Base-by-base conservation (phyloP, 768 basidiomycete species). In the Collybia mongolica region DNA sequence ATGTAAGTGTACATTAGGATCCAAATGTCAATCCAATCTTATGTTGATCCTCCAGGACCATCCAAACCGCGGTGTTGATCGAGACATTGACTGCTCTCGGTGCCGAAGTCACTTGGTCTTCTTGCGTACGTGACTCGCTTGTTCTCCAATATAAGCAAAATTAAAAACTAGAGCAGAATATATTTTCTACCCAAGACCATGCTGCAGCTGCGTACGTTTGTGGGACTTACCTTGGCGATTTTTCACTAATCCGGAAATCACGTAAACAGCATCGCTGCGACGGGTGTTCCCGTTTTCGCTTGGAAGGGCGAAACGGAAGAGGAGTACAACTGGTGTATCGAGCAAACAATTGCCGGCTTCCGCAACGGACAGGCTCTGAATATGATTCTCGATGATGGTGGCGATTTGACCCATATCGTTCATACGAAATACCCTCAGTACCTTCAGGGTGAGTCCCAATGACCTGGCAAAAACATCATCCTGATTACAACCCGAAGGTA, bases 251-350 rank as follows among this genome's bases (percentile, higher is more conserved):
- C 32, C 32, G 14, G 14, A 47, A 38, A 39, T 39, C 23, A 39
- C 23, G 32, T 52, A 9, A 49, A 18, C 61, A 93, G 90, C 58
- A 98, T 98, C 57, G 96, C 96, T 57, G 96, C 94, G 15, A 98
- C 97, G 52, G 96, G 96, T 59, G 91, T 98, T 49, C 97, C 97
- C 58, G 97, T 98, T 63, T 99, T 85, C 65, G 97, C 97, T 37
- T 99, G 97, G 97, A 99, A 99, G 77, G 97, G 97, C 49, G 97
- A 99, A 79, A 95, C 95, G 40, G 97, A 98, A 67, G 97, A 98
- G 71, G 97, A 99, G 69, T 98, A 98, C 74, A 65, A 72, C 57
- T 99, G 97, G 97, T 98, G 95, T 69, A 93, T 99, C 60, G 93
- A 98, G 65, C 97, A 99, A 74, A 90, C 92, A 41, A 70, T 99